Evolutionary conservation across 441 rosid species (phyloP).

Genomic region (Omphalea diandra): DNA sequence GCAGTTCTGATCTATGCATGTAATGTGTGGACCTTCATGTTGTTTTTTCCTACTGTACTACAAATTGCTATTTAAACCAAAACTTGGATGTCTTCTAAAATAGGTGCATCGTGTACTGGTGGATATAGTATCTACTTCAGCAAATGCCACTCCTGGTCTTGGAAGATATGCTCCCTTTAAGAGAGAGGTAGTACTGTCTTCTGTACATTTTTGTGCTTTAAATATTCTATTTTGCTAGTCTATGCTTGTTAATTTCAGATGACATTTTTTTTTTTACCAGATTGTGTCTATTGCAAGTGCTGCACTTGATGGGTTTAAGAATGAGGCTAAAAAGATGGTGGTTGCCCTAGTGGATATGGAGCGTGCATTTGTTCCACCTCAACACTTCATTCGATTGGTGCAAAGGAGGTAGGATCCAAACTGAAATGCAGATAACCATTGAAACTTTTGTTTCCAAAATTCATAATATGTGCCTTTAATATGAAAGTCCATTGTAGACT

Average conservation of each 20-base stretch:
- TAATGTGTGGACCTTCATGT: background rate
- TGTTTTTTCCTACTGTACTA: background rate
- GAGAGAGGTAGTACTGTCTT: constrained; percentile 65
- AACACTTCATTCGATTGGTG: constrained; percentile 92
- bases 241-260: constrained; percentile 16
- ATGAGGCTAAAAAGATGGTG: constrained; percentile 89
- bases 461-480: background rate
- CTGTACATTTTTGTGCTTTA: constrained; percentile 16
- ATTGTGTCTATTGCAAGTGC: constrained; percentile 82
- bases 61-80: constrained; percentile 14
- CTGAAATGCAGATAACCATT: background rate
- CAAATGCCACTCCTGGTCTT: constrained; percentile 92
- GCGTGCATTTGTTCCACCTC: constrained; percentile 98
- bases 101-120: constrained; percentile 94
- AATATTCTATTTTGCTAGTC: background rate
- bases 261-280: constrained; percentile 35
- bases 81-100: constrained; percentile 5
- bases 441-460: background rate
- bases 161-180: constrained; percentile 97
- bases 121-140: constrained; percentile 82
- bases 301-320: constrained; percentile 87
- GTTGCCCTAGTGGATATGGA: constrained; percentile 98
- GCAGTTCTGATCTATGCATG: background rate
- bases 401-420: constrained; percentile 68
- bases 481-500: background rate